Evolutionary conservation across 140 eudicot species (phyloP), one percentile per base, ranked within the genome.

Genomic region (Cichorium intybus): DNA sequence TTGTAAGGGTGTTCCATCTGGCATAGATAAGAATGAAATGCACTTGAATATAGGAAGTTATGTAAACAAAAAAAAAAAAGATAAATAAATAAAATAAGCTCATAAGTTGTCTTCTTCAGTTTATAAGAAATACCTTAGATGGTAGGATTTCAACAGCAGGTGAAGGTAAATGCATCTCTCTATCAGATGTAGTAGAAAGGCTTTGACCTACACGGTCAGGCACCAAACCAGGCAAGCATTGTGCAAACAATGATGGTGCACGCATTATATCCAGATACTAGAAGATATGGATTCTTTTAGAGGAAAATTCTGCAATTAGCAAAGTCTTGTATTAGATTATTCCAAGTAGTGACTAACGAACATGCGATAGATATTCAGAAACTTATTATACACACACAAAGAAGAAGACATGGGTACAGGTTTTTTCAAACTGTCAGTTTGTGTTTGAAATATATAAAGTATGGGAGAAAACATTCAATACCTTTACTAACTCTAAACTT

Each of bases 121-220:
- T 57, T 2, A 58, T 17, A 58, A 16, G 34, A 45, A 41, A 55
- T 66, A 84, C 95, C 91, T 81, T 84, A 23, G 95, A 87, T 6
- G 95, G 95, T 24, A 87, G 43, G 67, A 87, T 84, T 76, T 87
- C 95, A 17, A 87, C 95, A 64, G 95, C 95, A 0, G 92, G 95
- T 7, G 88, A 72, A 61, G 84, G 77, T 51, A 84, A 69, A 76
- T 81, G 80, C 54, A 60, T 73, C 69, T 84, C 95, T 73, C 76
- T 87, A 15, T 87, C 95, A 18, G 82, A 84, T 22, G 82, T 45
- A 24, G 70, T 23, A 2, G 86, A 73, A 20, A 84, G 20, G 64
- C 78, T 75, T 46, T 70, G 90, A 60, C 80, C 67, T 21, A 76
- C 90, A 56, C 85, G 84, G 54, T 87, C 95, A 6, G 86, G 81